Conservation (phyloP, 140 eudicot genomes). For the Anethum foeniculum region DNA sequence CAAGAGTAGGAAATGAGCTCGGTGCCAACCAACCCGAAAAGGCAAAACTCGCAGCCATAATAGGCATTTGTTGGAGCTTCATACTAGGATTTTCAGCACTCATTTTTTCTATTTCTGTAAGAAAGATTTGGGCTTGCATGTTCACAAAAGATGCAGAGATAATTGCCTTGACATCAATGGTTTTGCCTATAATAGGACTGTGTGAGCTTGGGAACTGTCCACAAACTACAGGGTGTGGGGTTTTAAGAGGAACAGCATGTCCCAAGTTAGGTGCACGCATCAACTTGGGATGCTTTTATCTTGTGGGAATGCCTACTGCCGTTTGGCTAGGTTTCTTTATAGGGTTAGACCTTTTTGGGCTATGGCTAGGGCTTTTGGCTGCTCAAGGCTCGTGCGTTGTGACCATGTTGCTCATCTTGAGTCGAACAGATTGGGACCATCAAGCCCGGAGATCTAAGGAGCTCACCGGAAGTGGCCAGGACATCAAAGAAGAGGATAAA, state of each 20-base stretch:
- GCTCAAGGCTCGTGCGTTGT: constrained; percentile 4
- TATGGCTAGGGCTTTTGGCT: constrained; percentile 11
- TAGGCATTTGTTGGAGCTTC: neutral
- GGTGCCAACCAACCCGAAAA: constrained; percentile 4
- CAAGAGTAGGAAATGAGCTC: constrained; percentile 11
- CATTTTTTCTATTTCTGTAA: neutral
- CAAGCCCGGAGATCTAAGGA: neutral
- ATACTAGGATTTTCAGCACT: neutral
- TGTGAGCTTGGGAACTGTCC: constrained; percentile 14
- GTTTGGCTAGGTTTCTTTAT: neutral
- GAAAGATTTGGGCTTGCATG: neutral
- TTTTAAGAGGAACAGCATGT: constrained; percentile 7
- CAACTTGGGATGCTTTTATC: constrained; percentile 11
- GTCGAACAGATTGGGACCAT: constrained; percentile 2
- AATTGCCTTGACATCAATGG: neutral
- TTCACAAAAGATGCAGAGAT: constrained; percentile 8
- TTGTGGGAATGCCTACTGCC: constrained; percentile 14
- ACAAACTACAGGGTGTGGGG: constrained; percentile 11
- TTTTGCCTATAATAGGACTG: constrained; percentile 4
- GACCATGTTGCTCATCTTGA: constrained; percentile 2
- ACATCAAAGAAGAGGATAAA: neutral
- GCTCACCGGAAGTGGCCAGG: neutral
- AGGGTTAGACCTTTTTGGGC: neutral
- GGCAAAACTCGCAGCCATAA: neutral
- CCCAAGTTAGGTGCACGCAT: constrained; percentile 3